phyloP scores from a whole-genome alignment of 2,329 filamentous ascomycete species.

The Stromatinia cepivora region DNA sequence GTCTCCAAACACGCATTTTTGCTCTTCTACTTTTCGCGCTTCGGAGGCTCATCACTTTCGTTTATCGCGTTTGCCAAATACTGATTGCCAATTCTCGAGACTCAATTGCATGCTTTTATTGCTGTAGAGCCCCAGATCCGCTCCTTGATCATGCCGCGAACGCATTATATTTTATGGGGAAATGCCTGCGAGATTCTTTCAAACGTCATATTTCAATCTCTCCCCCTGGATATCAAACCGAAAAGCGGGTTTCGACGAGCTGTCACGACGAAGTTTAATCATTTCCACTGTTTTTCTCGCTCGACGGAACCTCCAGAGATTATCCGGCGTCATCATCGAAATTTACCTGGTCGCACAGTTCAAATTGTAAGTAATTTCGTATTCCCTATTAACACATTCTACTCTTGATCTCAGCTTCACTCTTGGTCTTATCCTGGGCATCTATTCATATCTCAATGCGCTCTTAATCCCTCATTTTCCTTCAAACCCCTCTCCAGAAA shows the following conservation, averaged over 20 bases:
- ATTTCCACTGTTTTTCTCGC: not conserved
- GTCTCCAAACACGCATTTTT: not conserved
- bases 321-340: not conserved
- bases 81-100: not conserved
- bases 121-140: not conserved
- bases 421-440: not conserved
- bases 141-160: not conserved
- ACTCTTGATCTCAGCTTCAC: not conserved
- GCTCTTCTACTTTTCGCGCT: not conserved
- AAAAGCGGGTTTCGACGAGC: not conserved
- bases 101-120: not conserved
- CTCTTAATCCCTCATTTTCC: not conserved
- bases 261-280: not conserved
- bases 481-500: too few species aligned
- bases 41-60: not conserved
- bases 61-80: not conserved
- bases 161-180: slow-evolving; percentile 5
- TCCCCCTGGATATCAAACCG: not conserved
- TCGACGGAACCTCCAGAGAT: not conserved
- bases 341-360: not conserved
- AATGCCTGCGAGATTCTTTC: slow-evolving; percentile 11
- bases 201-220: not conserved
- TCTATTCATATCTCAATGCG: not conserved
- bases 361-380: not conserved
- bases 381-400: not conserved